Conservation (phyloP, 1,139 yeast genomes). For the Meyerozyma smithsonii region DNA sequence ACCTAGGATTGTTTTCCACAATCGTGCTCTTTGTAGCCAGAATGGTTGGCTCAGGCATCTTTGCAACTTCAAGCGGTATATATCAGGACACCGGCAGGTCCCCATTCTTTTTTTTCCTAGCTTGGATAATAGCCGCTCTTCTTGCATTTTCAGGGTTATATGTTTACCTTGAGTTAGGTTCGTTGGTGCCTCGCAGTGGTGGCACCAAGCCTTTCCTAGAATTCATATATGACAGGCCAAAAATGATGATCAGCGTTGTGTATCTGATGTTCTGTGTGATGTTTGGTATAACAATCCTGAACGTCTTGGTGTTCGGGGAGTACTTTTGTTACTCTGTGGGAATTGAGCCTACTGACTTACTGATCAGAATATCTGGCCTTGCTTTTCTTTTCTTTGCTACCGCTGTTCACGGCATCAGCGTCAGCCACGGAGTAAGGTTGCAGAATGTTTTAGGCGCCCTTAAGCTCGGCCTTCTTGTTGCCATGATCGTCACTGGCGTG, state of each 20-base stretch:
- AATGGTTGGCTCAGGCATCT: conserved; percentile 74
- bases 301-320: conserved; percentile 68
- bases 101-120: conserved; percentile 49
- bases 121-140: conserved; percentile 60
- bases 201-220: conserved; percentile 71
- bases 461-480: conserved; percentile 43
- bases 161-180: conserved; percentile 64
- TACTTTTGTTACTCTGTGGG: conserved; percentile 52
- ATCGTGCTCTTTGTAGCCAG: conserved; percentile 59
- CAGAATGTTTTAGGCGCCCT: conserved; percentile 56
- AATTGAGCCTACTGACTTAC: conserved; percentile 30
- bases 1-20: conserved; percentile 64
- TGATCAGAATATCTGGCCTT: conserved; percentile 42
- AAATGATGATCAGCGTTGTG: conserved; percentile 54
- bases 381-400: conserved; percentile 39
- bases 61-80: conserved; percentile 66
- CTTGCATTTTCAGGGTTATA: conserved; percentile 64
- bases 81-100: conserved; percentile 67
- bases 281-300: conserved; percentile 63
- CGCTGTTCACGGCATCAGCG: conserved; percentile 49
- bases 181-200: conserved; percentile 67
- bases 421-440: conserved; percentile 47
- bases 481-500: conserved; percentile 48
- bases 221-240: conserved; percentile 57
- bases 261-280: conserved; percentile 52